Evolutionary conservation across 805 yeast species (phyloP).

Genomic region (Sugiyamaella mastotermitis): DNA sequence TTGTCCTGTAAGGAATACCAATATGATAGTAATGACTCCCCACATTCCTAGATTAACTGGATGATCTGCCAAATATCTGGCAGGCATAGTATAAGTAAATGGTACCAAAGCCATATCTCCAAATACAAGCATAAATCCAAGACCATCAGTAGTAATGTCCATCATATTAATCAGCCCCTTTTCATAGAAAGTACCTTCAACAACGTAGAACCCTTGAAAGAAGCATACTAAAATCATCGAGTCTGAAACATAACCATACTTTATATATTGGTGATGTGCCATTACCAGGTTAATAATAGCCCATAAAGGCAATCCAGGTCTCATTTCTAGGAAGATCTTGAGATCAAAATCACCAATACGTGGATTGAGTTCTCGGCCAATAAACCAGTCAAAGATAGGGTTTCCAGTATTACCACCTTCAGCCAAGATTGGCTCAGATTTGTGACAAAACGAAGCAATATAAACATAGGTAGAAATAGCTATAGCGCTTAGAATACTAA

Average conservation of each 20-base stretch:
- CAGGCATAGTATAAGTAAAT: conserved; percentile 80
- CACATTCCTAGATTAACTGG: conserved; percentile 47
- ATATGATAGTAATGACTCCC: conserved; percentile 37
- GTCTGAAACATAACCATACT: conserved; percentile 54
- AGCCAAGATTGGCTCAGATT: conserved; percentile 72
- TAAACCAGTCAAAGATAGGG: conserved; percentile 83
- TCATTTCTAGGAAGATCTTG: conserved; percentile 85
- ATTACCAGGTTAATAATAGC: conserved; percentile 68
- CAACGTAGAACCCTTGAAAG: conserved; percentile 73
- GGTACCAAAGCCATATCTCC: conserved; percentile 94
- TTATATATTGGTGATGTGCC: conserved; percentile 71
- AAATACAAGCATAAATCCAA: conserved; percentile 92
- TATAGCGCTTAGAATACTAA: conserved; percentile 59
- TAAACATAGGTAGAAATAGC: conserved; percentile 61
- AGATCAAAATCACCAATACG: conserved; percentile 80
- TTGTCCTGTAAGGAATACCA: conserved; percentile 57
- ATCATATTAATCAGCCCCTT: conserved; percentile 89
- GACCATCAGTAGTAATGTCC: conserved; percentile 94
- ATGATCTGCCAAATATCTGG: conserved; percentile 69
- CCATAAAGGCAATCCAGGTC: conserved; percentile 94
- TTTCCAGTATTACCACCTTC: conserved; percentile 81
- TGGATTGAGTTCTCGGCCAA: conserved; percentile 94
- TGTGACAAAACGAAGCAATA: conserved; percentile 49
- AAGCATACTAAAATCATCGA: conserved; percentile 63
- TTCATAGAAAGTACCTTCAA: conserved; percentile 91